A percentile compares a stretch with the other conserved stretches of the same genome.
These are phyloP conservation scores for Mucor piriformis DNA, from an alignment of 371 early-diverging fungal genomes.

Conservation along the genomic window DNA sequence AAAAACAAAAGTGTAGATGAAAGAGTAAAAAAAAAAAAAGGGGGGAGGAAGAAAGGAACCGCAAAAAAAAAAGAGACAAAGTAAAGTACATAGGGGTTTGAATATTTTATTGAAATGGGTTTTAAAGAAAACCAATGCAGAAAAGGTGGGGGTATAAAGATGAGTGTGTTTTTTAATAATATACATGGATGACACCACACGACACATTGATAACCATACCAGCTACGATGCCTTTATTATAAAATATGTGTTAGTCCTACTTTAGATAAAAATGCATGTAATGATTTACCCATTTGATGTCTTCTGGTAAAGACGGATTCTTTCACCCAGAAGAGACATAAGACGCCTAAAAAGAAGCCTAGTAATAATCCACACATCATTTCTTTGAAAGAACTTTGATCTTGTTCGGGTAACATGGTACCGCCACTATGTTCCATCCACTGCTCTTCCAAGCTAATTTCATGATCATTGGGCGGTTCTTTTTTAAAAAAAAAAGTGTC, in stretches of 20 bases:
- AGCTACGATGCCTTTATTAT: constrained; percentile 43
- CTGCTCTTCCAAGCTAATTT: constrained; percentile 18
- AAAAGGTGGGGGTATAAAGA: too few species aligned
- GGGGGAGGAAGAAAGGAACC: neutral
- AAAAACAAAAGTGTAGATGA: too few species aligned
- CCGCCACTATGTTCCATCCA: constrained; percentile 20
- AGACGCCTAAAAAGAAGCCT: constrained; percentile 67
- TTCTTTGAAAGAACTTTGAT: constrained; percentile 61
- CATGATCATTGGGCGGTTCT: constrained; percentile 15
- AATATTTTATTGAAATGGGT: too few species aligned
- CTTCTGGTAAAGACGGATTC: constrained; percentile 66
- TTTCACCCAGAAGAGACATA: constrained; percentile 68
- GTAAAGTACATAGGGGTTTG: too few species aligned
- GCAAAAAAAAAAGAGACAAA: constrained; percentile 2
- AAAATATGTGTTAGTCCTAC: too few species aligned
- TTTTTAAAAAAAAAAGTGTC: too few species aligned
- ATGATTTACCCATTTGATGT: constrained; percentile 61
- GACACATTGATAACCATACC: constrained; percentile 67
- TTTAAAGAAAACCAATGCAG: too few species aligned
- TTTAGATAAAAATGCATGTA: neutral
- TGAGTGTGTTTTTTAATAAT: constrained; percentile 33
- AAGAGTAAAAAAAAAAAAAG: constrained; percentile 3
- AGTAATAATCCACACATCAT: constrained; percentile 65
- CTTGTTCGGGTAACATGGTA: constrained; percentile 21
- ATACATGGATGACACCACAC: constrained; percentile 61